Base-by-base conservation (phyloP, 345 rosid species). In the Fremontodendron californicum region DNA sequence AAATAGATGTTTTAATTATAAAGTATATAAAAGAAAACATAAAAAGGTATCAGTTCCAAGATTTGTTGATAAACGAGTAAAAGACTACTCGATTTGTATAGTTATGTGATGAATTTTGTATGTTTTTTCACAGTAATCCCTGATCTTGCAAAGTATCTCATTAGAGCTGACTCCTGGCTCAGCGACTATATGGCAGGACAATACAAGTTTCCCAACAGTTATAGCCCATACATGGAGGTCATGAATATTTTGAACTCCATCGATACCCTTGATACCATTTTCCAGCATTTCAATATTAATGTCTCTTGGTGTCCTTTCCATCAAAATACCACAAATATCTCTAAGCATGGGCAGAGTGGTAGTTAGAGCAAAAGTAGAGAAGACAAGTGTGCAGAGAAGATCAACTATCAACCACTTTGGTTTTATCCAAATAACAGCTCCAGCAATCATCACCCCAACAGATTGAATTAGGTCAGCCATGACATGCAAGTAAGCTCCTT, bases 401-500 rank as follows among this genome's bases (percentile, higher is more conserved):
- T 95, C 99, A 39, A 89, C 88, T 18, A 90, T 67, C 65, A 86
- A 77, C 93, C 97, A 95, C 19, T 77, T 74, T 0, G 97, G 93
- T 60, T 86, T 87, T 33, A 58, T 75, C 97, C 95, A 91, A 72
- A 93, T 88, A 75, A 93, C 68, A 5, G 85, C 89, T 78, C 93
- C 97, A 27, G 96, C 92, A 5, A 91, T 85, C 98, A 95, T 91
- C 75, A 91, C 98, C 27, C 98, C 98, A 2, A 81, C 79, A 0
- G 97, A 88, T 54, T 91, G 98, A 78, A 94, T 90, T 64, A 91
- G 88, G 83, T 95, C 99, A 21, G 92, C 87, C 80, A 89, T 75
- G 35, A 89, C 86, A 52, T 93, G 99, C 25, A 95, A 84, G 79
- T 93, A 90, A 52, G 96, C 99, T 64, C 98, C 98, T 75, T 91